These are phyloP conservation scores for Podospora pseudoanserina DNA, from an alignment of 495 filamentous ascomycete species.

Conservation along the genomic window DNA sequence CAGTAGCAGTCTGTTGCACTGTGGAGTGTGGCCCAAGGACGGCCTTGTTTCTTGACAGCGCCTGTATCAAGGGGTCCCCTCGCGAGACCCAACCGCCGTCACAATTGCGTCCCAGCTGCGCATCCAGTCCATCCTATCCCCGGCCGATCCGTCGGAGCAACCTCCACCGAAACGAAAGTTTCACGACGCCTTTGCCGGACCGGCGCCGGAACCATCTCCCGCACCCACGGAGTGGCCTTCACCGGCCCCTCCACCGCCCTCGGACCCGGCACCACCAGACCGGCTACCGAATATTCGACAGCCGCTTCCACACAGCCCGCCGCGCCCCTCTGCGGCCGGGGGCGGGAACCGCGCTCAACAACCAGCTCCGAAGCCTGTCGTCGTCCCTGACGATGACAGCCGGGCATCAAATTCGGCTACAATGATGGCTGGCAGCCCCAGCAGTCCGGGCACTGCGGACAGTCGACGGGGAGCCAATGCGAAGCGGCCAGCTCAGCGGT, in stretches of 20 bases:
- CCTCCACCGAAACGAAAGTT: slow-evolving; percentile 37
- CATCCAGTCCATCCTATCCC: slow-evolving; percentile 49
- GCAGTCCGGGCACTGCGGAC: slow-evolving; percentile 24
- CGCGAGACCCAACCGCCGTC: slow-evolving; percentile 41
- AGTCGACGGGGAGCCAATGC: slow-evolving; percentile 1
- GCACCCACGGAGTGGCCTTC: slow-evolving; percentile 20
- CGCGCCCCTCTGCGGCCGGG: slow-evolving; percentile 23
- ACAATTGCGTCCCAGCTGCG: slow-evolving; percentile 49
- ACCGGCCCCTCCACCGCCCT: slow-evolving; percentile 7
- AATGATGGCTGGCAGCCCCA: slow-evolving; percentile 30
- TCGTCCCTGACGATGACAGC: slow-evolving; percentile 27
- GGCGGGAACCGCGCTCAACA: slow-evolving; percentile 9
- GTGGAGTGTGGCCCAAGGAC: slow-evolving; percentile 28
- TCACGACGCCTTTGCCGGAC: slow-evolving; percentile 34
- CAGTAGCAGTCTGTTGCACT: slow-evolving; percentile 26
- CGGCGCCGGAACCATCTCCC: slow-evolving; percentile 24
- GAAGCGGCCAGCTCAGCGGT: slow-evolving; percentile 61
- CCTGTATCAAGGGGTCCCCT: slow-evolving; percentile 28
- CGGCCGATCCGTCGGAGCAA: slow-evolving; percentile 40
- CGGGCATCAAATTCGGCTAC: slow-evolving; percentile 16
- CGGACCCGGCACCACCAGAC: slow-evolving; percentile 13
- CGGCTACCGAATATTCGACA: slow-evolving; percentile 28
- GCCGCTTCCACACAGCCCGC: slow-evolving; percentile 31
- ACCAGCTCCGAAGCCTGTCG: not conserved
- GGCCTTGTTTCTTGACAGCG: slow-evolving; percentile 16